Conservation (phyloP, 148 eudicot species). For the Cornus suecica region DNA sequence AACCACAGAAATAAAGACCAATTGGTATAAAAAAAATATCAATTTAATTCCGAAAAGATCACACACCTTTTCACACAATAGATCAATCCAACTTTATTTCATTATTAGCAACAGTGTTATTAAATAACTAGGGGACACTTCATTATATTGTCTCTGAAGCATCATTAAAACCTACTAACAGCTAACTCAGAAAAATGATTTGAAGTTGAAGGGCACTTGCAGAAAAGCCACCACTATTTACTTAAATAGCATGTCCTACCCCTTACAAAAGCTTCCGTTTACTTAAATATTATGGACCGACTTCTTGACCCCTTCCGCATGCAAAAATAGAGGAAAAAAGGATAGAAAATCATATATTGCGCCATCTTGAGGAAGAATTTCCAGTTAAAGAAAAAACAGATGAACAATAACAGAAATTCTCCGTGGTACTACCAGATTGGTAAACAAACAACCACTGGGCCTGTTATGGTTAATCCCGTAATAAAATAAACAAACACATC, state of each 20-base stretch:
- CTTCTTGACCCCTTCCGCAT: no score
- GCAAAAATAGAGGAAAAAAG: no score
- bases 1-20: background rate
- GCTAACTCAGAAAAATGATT: background rate
- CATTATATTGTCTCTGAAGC: background rate
- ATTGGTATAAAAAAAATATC: background rate
- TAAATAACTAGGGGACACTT: background rate
- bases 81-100: background rate
- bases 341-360: no score
- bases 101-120: background rate
- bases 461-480: background rate
- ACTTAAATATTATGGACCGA: no score
- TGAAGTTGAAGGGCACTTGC: background rate
- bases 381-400: no score
- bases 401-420: no score
- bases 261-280: no score
- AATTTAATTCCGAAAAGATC: background rate
- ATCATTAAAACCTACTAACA: background rate
- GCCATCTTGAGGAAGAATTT: no score
- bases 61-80: background rate
- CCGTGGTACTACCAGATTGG: no score
- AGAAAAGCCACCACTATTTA: background rate
- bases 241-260: no score
- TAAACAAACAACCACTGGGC: background rate
- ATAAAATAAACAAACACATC: background rate